phyloP scores from a whole-genome alignment of 805 yeast species.

The Cyberlindnera samutprakarnensis region DNA sequence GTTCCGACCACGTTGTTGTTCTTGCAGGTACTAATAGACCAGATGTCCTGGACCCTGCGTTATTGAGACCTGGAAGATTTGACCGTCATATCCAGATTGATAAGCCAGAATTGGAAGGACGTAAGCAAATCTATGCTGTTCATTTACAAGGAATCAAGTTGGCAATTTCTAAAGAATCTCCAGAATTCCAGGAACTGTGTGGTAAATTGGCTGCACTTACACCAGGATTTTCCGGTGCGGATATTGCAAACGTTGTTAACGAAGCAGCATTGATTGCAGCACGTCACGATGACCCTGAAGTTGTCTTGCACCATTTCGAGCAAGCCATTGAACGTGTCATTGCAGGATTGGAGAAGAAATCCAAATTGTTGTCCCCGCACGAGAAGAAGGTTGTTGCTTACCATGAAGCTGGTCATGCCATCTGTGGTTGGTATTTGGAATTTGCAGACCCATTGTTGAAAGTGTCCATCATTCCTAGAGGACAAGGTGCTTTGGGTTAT shows the following conservation, averaged over 20 bases:
- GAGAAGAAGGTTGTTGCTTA: constrained; percentile 91
- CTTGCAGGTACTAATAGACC: constrained; percentile 97
- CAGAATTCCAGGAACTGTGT: constrained; percentile 48
- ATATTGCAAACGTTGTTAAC: constrained; percentile 92
- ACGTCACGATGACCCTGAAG: constrained; percentile 62
- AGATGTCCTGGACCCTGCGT: constrained; percentile 87
- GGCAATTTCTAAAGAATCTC: constrained; percentile 32
- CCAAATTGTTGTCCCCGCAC: constrained; percentile 72
- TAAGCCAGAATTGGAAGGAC: constrained; percentile 90
- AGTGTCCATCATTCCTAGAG: constrained; percentile 95
- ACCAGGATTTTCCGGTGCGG: constrained; percentile 98
- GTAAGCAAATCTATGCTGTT: constrained; percentile 87
- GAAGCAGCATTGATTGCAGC: constrained; percentile 98
- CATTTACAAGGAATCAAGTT: constrained; percentile 71
- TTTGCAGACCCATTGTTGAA: constrained; percentile 90
- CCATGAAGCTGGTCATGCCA: constrained; percentile 99
- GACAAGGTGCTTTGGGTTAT: constrained; percentile 94
- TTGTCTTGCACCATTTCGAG: constrained; percentile 78
- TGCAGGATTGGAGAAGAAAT: constrained; percentile 91
- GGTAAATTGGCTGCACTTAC: constrained; percentile 93
- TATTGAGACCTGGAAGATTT: constrained; percentile 95
- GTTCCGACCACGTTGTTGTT: constrained; percentile 89
- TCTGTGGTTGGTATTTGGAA: constrained; percentile 93
- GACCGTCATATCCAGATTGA: constrained; percentile 91
- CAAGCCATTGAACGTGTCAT: constrained; percentile 95